Percentiles rank a stretch among this genome's conserved stretches.
Conservation (phyloP, 805 yeast species). For the Wickerhamiella cacticola region DNA sequence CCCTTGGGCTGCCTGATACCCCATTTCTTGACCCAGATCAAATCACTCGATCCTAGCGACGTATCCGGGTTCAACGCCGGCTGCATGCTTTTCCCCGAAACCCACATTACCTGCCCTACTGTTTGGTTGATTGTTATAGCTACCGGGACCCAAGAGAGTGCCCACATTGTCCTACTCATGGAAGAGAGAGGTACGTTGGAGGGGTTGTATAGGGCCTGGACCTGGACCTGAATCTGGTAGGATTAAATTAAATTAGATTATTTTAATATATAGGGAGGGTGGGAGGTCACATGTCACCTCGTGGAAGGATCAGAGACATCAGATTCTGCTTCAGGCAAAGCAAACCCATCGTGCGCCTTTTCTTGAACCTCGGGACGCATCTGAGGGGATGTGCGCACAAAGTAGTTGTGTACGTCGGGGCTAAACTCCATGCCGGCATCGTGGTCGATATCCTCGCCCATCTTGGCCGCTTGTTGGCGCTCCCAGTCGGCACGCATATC, state of each 20-base stretch:
- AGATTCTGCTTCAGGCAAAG: conserved; percentile 25
- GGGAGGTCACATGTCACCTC: background rate
- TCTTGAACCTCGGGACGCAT: conserved; percentile 23
- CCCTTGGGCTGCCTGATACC: conserved; percentile 38
- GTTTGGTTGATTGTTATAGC: conserved; percentile 54
- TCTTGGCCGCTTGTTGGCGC: conserved; percentile 24
- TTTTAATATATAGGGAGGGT: conserved; percentile 1
- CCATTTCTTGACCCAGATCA: conserved; percentile 57
- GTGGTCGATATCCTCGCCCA: conserved; percentile 18
- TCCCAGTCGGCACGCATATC: conserved; percentile 31
- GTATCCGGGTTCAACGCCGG: conserved; percentile 71
- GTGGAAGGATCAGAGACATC: conserved; percentile 11
- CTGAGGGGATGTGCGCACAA: conserved; percentile 29
- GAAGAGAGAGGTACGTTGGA: background rate
- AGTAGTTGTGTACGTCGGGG: conserved; percentile 29
- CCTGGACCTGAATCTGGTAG: too few relatives aligned
- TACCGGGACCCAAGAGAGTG: conserved; percentile 72
- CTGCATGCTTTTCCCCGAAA: conserved; percentile 76
- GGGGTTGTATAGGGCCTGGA: too few relatives aligned
- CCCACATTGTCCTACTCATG: conserved; percentile 21
- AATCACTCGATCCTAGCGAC: conserved; percentile 30
- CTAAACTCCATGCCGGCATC: conserved; percentile 20
- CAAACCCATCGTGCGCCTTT: conserved; percentile 23
- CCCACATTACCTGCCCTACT: conserved; percentile 57
- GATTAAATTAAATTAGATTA: background rate